Base-by-base conservation (phyloP, 2,329 filamentous ascomycete genomes). In the Curvularia verruculosa region DNA sequence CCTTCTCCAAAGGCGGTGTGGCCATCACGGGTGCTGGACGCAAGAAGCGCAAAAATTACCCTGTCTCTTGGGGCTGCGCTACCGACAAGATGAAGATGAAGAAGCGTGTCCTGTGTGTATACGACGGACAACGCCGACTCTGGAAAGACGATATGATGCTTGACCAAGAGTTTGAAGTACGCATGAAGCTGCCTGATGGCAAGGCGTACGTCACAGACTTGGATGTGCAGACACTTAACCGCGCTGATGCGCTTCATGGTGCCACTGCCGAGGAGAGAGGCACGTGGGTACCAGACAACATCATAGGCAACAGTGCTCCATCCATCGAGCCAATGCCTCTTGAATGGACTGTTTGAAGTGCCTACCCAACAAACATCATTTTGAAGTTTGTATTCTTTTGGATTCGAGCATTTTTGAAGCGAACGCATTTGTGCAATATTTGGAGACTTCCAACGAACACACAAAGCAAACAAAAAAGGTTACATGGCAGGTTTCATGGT, bases 141-240 rank as follows among this genome's bases (percentile, higher is more conserved):
- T 95, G 91, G 85, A 98, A 98, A 81, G 95, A 99, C 74, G 95
- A 99, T 79, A 95, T 98, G 92, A 96, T 97, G 92, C 87, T 99
- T 48, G 92, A 93, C 67, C 92, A 90, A 15, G 92, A 96, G 68
- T 93, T 95, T 71, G 95, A 99, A 79, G 92, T 98, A 36, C 91
- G 94, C 71, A 83, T 96, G 76, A 87, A 87, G 76, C 83, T 97
- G 59, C 71, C 72, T 1, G 74, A 73, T 18, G 85, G 85, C 23
- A 89, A 91, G 71, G 86, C 86, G 71, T 98, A 96, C 74, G 88
- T 97, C 37, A 98, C 94, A 6, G 95, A 98, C 72, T 83, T 99
- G 43, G 95, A 98, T 72, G 86, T 97, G 49, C 89, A 95, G 80
- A 97, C 93, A 1, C 77, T 98, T 73, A 89, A 90, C 76, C 86